Conservation (phyloP, 768 basidiomycete genomes). For the Dentipellis fragilis region DNA sequence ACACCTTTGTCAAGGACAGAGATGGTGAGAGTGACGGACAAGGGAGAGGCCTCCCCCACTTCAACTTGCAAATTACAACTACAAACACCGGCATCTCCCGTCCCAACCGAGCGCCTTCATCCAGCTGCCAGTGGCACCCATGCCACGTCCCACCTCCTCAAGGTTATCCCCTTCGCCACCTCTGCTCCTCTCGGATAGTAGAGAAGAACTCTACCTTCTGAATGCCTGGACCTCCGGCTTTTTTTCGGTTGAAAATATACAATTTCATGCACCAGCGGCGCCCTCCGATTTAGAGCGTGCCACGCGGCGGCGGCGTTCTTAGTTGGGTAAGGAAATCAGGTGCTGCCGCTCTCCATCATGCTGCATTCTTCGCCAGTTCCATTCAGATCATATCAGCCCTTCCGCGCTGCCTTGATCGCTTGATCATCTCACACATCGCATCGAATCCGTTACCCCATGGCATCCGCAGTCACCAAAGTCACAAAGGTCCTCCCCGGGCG, state of each 20-base stretch:
- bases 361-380: background rate
- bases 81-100: constrained; percentile 4
- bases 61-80: constrained; percentile 20
- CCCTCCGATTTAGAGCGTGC: background rate
- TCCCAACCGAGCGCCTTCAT: background rate
- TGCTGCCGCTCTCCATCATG: background rate
- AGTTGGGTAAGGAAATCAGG: background rate
- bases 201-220: no score
- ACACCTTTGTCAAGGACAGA: constrained; percentile 10
- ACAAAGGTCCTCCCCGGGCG: constrained; percentile 27
- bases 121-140: background rate
- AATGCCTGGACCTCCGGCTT: no score
- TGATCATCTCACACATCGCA: no score
- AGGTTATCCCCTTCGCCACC: background rate
- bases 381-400: no score
- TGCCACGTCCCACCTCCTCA: background rate
- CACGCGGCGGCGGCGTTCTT: background rate
- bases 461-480: constrained; percentile 1
- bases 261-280: no score
- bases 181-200: no score
- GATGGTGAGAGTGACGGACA: constrained; percentile 21
- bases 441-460: background rate
- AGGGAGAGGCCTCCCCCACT: constrained; percentile 10
- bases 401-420: no score
- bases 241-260: no score